These are phyloP conservation scores for Pugionium dolabratum DNA, from an alignment of 345 rosid genomes.

Conservation along the genomic window DNA sequence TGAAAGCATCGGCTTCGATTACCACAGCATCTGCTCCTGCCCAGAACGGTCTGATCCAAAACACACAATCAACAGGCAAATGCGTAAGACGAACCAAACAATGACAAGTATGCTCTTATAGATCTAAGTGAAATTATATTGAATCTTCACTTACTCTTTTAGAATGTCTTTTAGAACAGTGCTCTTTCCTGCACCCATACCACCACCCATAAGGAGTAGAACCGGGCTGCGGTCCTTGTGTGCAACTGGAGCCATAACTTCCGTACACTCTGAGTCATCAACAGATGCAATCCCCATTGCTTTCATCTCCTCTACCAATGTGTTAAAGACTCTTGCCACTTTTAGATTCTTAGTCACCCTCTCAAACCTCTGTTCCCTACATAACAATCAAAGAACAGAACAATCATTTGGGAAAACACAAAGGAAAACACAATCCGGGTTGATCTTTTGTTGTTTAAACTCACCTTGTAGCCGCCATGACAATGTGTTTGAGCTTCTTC, in stretches of 20 bases:
- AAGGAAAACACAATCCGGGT: neutral
- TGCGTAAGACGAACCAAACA: neutral
- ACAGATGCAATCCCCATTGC: slow-evolving; percentile 67
- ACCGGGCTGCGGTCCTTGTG: slow-evolving; percentile 86
- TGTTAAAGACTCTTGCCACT: slow-evolving; percentile 73
- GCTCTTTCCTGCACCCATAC: slow-evolving; percentile 99
- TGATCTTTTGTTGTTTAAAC: neutral
- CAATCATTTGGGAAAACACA: slow-evolving; percentile 15
- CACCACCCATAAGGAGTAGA: slow-evolving; percentile 95
- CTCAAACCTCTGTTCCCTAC: slow-evolving; percentile 84
- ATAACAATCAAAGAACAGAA: slow-evolving; percentile 27
- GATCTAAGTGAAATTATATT: neutral
- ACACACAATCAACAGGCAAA: slow-evolving; percentile 20
- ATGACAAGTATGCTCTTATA: slow-evolving; percentile 16
- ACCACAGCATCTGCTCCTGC: slow-evolving; percentile 87
- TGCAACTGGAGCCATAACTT: slow-evolving; percentile 93
- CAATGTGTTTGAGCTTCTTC: slow-evolving; percentile 74
- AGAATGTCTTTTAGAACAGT: slow-evolving; percentile 92
- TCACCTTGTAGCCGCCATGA: slow-evolving; percentile 87
- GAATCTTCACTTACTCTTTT: slow-evolving; percentile 60
- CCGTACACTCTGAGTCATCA: slow-evolving; percentile 68
- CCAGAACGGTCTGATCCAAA: slow-evolving; percentile 79
- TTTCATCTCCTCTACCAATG: slow-evolving; percentile 88
- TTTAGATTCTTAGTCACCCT: slow-evolving; percentile 73
- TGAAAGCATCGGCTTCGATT: slow-evolving; percentile 96